Base-by-base conservation (phyloP, 495 filamentous ascomycete genomes). In the Hypoxylon lienhwacheense region DNA sequence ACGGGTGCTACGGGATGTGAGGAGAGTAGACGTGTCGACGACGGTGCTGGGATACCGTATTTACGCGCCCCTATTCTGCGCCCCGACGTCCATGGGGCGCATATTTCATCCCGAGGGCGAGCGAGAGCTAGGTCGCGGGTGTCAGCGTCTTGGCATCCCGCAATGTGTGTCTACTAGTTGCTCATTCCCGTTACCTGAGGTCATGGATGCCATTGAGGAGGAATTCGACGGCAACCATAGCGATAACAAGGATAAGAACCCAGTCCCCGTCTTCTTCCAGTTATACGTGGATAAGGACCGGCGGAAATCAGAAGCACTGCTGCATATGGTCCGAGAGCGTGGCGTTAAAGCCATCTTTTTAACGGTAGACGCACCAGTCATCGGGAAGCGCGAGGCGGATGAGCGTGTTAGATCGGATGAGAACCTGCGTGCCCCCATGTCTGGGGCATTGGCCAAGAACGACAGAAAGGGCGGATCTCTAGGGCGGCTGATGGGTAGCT, bases 281-380 rank as follows among this genome's bases (percentile, higher is more conserved):
- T 71, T 95, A 28, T 95, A 95, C 60, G 88, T 93, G 43, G 85
- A 92, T 67, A 82, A 81, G 32, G 77, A 89, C 51, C 79, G 88
- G 1, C 44, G 70, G 33, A 88, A 88, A 55, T 84, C 85, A n/a
- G 86, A 83, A 37, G 73, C 68, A 0, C 71, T 93, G 7, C 70
- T 95, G 0, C 71, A 70, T 1, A 70, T 79, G 37, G 83, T 82
- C 26, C 73, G 69, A 19, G 72, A 75, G 11, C 72, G 81, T 1
- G 85, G 84, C 37, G 71, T 90, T 24, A 83, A 82, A 53, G 86
- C 77, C 0, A 76, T 88, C 42, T 85, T 82, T 53, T 64, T 90
- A 14, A 89, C 86, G 0, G 80, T 90, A 3, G 86, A 90, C 59
- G 78, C 82, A 0, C 83, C 84, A 1, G 74, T 85, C 2, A 70